Percentiles rank a stretch among this genome's conserved stretches.
These are phyloP conservation scores for Cercospora brassicicola DNA, from an alignment of 2,329 filamentous ascomycete genomes.

Conservation along the genomic window DNA sequence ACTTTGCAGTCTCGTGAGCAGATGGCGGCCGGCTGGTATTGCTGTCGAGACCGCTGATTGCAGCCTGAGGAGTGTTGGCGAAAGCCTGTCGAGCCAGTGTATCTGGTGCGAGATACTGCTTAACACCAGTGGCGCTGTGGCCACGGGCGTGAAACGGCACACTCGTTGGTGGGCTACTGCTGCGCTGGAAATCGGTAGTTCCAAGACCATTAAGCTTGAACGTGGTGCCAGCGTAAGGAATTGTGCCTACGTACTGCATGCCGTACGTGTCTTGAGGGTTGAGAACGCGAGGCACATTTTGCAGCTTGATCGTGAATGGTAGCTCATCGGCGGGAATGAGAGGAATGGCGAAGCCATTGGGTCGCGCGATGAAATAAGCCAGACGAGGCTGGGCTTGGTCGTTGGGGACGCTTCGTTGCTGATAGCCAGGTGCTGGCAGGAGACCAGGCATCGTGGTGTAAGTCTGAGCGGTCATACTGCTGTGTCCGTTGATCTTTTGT, in stretches of 20 bases:
- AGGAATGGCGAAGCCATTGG: slow-evolving; percentile 40
- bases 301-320: slow-evolving; percentile 41
- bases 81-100: slow-evolving; percentile 28
- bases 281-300: slow-evolving; percentile 41
- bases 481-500: not conserved
- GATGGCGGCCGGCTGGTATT: slow-evolving; percentile 21
- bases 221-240: slow-evolving; percentile 28
- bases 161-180: slow-evolving; percentile 23
- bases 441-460: slow-evolving; percentile 14
- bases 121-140: slow-evolving; percentile 18
- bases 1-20: slow-evolving; percentile 28
- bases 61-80: slow-evolving; percentile 5
- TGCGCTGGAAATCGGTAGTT: slow-evolving; percentile 17
- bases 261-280: slow-evolving; percentile 34
- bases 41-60: not conserved
- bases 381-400: slow-evolving; percentile 25
- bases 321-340: slow-evolving; percentile 48
- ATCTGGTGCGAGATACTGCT: slow-evolving; percentile 30
- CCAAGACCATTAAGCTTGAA: slow-evolving; percentile 29
- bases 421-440: slow-evolving; percentile 11
- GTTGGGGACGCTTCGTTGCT: slow-evolving; percentile 8
- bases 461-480: slow-evolving; percentile 7
- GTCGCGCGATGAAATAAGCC: slow-evolving; percentile 44
- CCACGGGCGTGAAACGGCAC: slow-evolving; percentile 18
- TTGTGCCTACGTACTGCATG: slow-evolving; percentile 37